Conservation (phyloP, 352 stramenopile genomes). For the Lagenidium giganteum region DNA sequence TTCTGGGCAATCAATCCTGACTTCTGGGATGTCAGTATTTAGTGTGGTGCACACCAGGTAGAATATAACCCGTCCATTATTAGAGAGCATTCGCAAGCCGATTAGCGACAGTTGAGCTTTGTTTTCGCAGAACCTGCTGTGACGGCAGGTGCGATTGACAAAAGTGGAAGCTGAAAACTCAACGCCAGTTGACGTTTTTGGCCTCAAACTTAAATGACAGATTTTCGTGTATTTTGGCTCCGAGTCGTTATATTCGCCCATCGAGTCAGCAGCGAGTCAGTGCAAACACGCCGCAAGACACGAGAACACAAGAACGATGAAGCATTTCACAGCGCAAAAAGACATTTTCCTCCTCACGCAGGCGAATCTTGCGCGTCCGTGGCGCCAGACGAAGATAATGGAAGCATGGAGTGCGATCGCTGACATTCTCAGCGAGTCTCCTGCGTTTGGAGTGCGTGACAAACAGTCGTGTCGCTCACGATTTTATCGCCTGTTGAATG, state of each 20-base stretch:
- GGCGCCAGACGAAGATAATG: constrained; percentile 1
- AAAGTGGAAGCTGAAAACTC: not conserved
- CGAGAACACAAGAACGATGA: not conserved
- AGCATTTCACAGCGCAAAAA: constrained; percentile 1
- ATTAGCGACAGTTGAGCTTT: too few relatives aligned
- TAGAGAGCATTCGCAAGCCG: constrained; percentile 5
- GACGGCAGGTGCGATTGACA: not conserved
- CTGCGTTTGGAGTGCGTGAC: too few relatives aligned
- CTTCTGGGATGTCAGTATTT: too few relatives aligned
- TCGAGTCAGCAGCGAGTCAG: too few relatives aligned
- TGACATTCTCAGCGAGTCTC: too few relatives aligned
- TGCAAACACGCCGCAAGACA: not conserved
- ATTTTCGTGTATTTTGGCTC: constrained; percentile 7
- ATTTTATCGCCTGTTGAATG: too few relatives aligned
- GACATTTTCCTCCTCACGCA: constrained; percentile 1
- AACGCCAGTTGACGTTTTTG: constrained; percentile 2
- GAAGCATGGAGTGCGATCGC: too few relatives aligned
- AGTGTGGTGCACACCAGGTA: too few relatives aligned
- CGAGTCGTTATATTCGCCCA: too few relatives aligned
- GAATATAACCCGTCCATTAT: too few relatives aligned
- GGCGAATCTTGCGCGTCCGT: not conserved
- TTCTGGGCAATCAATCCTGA: too few relatives aligned
- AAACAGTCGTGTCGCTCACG: too few relatives aligned
- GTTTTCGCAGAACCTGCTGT: not conserved
- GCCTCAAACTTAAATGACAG: constrained; percentile 2